Conservation (phyloP, 2,329 filamentous ascomycete genomes). For the Venturia pyrina region DNA sequence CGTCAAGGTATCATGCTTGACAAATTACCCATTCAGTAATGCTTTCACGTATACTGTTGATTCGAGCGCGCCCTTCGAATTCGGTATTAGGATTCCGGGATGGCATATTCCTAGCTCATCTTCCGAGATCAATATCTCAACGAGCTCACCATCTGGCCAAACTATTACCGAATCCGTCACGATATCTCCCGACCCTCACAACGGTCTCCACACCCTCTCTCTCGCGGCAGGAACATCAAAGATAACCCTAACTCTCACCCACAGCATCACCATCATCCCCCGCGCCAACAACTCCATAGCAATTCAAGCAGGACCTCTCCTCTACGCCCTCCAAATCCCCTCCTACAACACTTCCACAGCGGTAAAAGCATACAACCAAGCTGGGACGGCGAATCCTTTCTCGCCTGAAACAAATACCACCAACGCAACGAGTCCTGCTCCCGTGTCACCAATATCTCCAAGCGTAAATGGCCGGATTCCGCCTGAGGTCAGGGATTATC, state of each 20-base stretch:
- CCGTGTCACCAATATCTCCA: conserved; percentile 6
- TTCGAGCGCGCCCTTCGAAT: conserved; percentile 27
- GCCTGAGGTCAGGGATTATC: conserved; percentile 19
- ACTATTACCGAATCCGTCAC: not conserved
- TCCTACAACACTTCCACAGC: conserved; percentile 17
- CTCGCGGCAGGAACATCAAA: conserved; percentile 25
- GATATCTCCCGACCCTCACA: conserved; percentile 23
- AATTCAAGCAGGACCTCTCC: conserved; percentile 26
- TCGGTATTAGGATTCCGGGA: conserved; percentile 36
- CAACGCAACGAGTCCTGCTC: not conserved
- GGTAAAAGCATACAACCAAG: conserved; percentile 16
- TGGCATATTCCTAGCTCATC: conserved; percentile 23
- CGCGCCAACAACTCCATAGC: conserved; percentile 32
- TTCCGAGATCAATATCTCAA: conserved; percentile 11
- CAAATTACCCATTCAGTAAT: conserved; percentile 40
- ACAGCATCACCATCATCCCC: conserved; percentile 17
- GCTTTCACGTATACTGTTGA: conserved; percentile 28
- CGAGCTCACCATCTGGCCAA: conserved; percentile 11
- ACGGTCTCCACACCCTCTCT: conserved; percentile 29
- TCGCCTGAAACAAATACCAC: not conserved
- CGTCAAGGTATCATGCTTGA: conserved; percentile 37
- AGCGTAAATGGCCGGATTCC: conserved; percentile 14
- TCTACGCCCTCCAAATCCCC: conserved; percentile 27
- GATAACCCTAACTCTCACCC: conserved; percentile 22
- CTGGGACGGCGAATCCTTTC: conserved; percentile 12